Conservation (phyloP, 2,329 filamentous ascomycete species). For the Diaporthe eres region DNA sequence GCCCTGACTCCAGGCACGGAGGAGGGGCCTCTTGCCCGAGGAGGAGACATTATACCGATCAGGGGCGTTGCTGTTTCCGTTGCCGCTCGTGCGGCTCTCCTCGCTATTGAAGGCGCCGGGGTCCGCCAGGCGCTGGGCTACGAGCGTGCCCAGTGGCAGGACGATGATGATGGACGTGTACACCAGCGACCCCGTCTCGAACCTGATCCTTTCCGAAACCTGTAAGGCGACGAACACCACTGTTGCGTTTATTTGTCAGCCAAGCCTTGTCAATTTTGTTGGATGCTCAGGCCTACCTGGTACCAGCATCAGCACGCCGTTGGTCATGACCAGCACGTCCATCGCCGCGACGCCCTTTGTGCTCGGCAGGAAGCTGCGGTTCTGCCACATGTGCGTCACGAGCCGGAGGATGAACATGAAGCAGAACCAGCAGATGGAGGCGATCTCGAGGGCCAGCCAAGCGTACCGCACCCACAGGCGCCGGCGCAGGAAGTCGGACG, state of each 20-base stretch:
- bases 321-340: constrained; percentile 69
- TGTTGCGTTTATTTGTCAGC: constrained; percentile 45
- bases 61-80: constrained; percentile 38
- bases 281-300: constrained; percentile 59
- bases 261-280: not conserved
- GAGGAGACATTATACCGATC: constrained; percentile 42
- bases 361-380: constrained; percentile 62
- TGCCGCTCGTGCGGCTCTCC: constrained; percentile 21
- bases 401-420: constrained; percentile 68
- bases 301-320: constrained; percentile 68
- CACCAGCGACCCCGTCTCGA: constrained; percentile 65
- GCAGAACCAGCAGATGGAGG: constrained; percentile 64
- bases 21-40: constrained; percentile 40
- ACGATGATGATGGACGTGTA: constrained; percentile 65
- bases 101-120: constrained; percentile 46
- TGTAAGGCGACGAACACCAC: constrained; percentile 66
- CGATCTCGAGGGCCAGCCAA: constrained; percentile 50
- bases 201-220: constrained; percentile 57
- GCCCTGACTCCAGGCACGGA: constrained; percentile 37
- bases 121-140: constrained; percentile 61
- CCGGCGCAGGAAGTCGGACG: constrained; percentile 8
- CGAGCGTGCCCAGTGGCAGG: constrained; percentile 66
- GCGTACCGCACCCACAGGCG: constrained; percentile 56
- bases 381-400: constrained; percentile 61
- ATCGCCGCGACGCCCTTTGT: constrained; percentile 61